Conservation (phyloP, 2,329 filamentous ascomycete species). For the Hypoxylon sp. region DNA sequence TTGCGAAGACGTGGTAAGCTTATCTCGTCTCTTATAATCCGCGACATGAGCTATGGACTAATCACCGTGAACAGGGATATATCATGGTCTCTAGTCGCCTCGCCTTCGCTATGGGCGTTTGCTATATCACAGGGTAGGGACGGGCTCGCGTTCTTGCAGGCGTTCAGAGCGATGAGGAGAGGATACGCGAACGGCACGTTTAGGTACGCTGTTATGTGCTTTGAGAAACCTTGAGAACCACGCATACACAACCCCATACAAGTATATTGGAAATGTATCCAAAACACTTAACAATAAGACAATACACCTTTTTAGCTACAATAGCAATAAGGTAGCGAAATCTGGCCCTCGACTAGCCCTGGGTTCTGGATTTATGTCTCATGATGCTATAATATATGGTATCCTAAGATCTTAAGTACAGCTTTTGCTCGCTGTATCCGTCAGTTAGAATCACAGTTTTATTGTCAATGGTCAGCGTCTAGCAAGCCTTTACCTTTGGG, state of each 20-base stretch:
- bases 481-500: neutral
- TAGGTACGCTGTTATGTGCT: conserved; percentile 69
- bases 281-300: neutral
- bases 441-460: neutral
- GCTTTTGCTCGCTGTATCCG: neutral
- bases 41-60: neutral
- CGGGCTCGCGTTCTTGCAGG: conserved; percentile 70
- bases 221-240: conserved; percentile 58
- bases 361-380: neutral
- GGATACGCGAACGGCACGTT: conserved; percentile 71
- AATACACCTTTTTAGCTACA: neutral
- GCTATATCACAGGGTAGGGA: conserved; percentile 71
- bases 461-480: neutral
- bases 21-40: neutral
- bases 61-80: conserved; percentile 64
- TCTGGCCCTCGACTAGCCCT: neutral
- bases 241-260: no score
- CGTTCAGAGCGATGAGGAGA: conserved; percentile 71
- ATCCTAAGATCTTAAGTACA: neutral
- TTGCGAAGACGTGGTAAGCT: conserved; percentile 70
- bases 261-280: neutral
- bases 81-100: conserved; percentile 71
- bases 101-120: conserved; percentile 71
- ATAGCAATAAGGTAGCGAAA: neutral
- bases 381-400: neutral